These are phyloP conservation scores for Fusarium oligoseptatum DNA, from an alignment of 2,329 filamentous ascomycete species.

Conservation along the genomic window DNA sequence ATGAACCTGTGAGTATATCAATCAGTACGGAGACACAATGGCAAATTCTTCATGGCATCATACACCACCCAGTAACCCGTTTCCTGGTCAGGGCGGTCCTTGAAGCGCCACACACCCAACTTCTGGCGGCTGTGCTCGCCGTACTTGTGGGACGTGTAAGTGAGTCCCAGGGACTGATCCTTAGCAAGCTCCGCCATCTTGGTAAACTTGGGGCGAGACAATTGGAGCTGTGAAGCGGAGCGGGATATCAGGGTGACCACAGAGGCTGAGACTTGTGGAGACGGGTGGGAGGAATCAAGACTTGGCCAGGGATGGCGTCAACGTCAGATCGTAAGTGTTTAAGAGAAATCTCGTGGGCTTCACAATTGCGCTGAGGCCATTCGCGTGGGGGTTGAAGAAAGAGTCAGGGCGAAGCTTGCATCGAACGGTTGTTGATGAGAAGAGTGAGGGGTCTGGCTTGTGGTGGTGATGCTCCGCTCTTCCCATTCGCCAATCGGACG, in stretches of 20 bases:
- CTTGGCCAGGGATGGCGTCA: constrained; percentile 22
- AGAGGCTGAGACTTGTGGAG: constrained; percentile 4
- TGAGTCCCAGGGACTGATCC: constrained; percentile 42
- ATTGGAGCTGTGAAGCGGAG: constrained; percentile 23
- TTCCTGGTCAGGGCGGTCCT: constrained; percentile 29
- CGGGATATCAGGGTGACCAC: constrained; percentile 7
- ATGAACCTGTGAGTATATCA: constrained; percentile 60
- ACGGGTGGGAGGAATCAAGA: constrained; percentile 1
- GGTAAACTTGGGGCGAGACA: constrained; percentile 13
- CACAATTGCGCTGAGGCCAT: not conserved
- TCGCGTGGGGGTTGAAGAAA: constrained; percentile 2
- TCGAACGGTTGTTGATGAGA: constrained; percentile 5
- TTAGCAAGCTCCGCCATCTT: constrained; percentile 40
- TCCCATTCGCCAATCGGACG: constrained; percentile 32
- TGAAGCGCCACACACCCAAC: constrained; percentile 60
- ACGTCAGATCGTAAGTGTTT: constrained; percentile 21
- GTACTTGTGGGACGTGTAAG: constrained; percentile 53
- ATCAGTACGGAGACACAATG: constrained; percentile 1
- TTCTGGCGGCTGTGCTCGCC: constrained; percentile 59
- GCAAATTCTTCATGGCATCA: constrained; percentile 22
- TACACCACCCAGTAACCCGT: constrained; percentile 55
- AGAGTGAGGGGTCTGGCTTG: not conserved
- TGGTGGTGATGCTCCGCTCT: constrained; percentile 1
- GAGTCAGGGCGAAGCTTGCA: constrained; percentile 11
- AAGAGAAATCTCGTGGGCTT: not conserved